A percentile compares a stretch with the other conserved stretches of the same genome.
These are phyloP conservation scores for Dryas drummondii DNA, from an alignment of 306 rosid species.

Conservation along the genomic window DNA sequence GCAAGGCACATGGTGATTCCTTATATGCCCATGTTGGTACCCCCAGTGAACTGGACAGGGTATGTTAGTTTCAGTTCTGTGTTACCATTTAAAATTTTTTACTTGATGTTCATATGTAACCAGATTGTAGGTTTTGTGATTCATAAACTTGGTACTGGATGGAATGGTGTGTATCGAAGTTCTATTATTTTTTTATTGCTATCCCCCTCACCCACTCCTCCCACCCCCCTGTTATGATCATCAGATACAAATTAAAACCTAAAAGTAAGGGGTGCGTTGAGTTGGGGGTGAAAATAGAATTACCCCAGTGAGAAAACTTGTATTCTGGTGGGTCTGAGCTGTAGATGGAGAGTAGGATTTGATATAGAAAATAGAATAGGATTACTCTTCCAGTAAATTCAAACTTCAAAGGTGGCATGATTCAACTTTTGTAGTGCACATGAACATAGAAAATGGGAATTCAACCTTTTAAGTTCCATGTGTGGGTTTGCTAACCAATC, in stretches of 20 bases:
- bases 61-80: slow-evolving; percentile 39
- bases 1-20: slow-evolving; percentile 91
- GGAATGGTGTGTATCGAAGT: not conserved
- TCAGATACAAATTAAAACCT: not conserved
- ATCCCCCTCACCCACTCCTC: not conserved
- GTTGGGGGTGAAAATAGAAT: too few species aligned
- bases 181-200: not conserved
- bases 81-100: slow-evolving; percentile 5
- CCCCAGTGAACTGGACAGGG: slow-evolving; percentile 92
- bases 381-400: not conserved
- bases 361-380: not conserved
- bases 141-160: not conserved
- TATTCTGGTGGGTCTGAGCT: not conserved
- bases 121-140: not conserved
- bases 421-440: not conserved
- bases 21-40: slow-evolving; percentile 95
- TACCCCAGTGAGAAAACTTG: not conserved
- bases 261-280: not conserved
- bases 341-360: not conserved
- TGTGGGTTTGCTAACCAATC: not conserved
- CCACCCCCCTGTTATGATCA: not conserved
- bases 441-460: not conserved
- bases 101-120: not conserved
- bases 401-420: not conserved
- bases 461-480: not conserved